A percentile compares a stretch with the other conserved stretches of the same genome.
Conservation (phyloP, 2,329 filamentous ascomycete species). For the Colletotrichum sp. region DNA sequence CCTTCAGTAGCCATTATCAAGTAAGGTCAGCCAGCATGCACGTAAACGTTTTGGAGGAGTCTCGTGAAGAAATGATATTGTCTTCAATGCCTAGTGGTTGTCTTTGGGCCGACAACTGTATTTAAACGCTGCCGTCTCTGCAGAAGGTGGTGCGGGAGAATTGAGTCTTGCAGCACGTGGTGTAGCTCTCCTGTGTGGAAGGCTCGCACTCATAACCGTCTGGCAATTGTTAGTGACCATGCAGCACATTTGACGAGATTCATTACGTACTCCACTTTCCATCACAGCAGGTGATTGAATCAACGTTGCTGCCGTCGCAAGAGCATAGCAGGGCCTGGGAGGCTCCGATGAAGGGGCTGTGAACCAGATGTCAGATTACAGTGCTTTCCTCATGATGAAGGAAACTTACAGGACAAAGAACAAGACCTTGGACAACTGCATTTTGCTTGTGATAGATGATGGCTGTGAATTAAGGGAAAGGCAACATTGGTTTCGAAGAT, state of each 20-base stretch:
- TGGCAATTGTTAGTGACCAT: background rate
- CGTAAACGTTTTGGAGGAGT: fast-evolving
- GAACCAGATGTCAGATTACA: background rate
- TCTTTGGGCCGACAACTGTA: background rate
- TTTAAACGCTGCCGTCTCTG: background rate
- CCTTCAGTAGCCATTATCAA: background rate
- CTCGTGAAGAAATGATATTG: background rate
- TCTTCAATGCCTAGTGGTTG: background rate
- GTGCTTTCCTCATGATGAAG: background rate
- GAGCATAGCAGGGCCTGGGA: background rate
- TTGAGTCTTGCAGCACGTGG: background rate
- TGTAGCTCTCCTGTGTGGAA: background rate
- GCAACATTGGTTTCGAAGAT: background rate
- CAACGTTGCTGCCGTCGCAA: background rate
- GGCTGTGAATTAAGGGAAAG: background rate
- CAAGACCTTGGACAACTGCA: background rate
- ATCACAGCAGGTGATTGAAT: background rate
- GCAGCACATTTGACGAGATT: background rate
- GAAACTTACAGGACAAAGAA: background rate
- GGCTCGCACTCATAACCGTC: background rate
- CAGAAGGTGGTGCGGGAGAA: background rate
- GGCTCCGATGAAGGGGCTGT: background rate
- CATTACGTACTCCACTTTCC: background rate
- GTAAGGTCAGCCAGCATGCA: background rate
- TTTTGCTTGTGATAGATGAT: background rate